phyloP scores from a whole-genome alignment of 2,329 filamentous ascomycete species.

The Fusarium fujikuroi region DNA sequence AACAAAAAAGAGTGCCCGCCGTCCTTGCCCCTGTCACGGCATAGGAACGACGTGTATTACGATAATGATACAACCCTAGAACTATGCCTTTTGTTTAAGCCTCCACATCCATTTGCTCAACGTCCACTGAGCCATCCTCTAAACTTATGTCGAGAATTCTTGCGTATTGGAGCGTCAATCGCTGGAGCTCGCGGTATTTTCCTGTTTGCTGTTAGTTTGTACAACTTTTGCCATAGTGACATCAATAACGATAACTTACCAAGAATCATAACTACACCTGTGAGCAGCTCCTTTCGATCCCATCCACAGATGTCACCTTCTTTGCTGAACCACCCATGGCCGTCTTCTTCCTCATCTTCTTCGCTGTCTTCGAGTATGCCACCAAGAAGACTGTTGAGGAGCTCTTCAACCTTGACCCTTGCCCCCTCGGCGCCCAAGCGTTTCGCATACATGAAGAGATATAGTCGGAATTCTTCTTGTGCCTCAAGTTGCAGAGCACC shows the following conservation, averaged over 20 bases:
- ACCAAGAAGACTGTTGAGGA: conserved; percentile 83
- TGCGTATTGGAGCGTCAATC: conserved; percentile 94
- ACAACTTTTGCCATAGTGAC: neutral
- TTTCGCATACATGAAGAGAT: conserved; percentile 98
- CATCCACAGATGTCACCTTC: conserved; percentile 86
- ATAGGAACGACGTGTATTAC: neutral
- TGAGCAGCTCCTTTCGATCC: conserved; percentile 87
- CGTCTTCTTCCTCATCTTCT: conserved; percentile 50
- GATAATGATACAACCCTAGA: conserved; percentile 37
- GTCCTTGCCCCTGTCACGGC: neutral
- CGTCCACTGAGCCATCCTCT: conserved; percentile 57
- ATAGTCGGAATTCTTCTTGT: conserved; percentile 91
- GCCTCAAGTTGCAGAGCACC: conserved; percentile 86
- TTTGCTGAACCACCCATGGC: conserved; percentile 71
- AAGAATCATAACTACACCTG: conserved; percentile 90
- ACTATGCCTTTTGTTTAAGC: conserved; percentile 32
- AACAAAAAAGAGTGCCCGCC: conserved; percentile 21
- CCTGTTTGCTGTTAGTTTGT: conserved; percentile 64
- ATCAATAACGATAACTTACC: conserved; percentile 66
- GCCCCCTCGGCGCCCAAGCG: conserved; percentile 90
- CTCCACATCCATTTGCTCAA: conserved; percentile 58
- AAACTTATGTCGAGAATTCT: conserved; percentile 75
- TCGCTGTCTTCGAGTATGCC: conserved; percentile 71
- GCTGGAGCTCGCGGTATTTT: conserved; percentile 94
- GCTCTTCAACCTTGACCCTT: conserved; percentile 89